These are phyloP conservation scores for Leptographium galeiforme DNA, from an alignment of 2,329 filamentous ascomycete species.

Conservation along the genomic window DNA sequence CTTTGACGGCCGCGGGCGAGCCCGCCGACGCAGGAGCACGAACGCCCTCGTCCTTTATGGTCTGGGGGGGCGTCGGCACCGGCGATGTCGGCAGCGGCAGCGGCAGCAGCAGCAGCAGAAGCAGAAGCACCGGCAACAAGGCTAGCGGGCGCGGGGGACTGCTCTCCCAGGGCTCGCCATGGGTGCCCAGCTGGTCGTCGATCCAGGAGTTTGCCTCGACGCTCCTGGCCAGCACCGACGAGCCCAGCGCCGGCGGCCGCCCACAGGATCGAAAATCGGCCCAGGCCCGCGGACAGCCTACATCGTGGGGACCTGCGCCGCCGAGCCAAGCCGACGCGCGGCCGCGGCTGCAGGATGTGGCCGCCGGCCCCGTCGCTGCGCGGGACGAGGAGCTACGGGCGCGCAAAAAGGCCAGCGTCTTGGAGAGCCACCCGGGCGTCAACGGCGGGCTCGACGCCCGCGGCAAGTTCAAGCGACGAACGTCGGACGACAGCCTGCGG, in stretches of 20 bases:
- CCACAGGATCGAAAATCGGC: conserved; percentile 7
- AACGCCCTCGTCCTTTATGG: not conserved
- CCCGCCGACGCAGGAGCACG: not conserved
- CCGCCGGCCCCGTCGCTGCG: conserved; percentile 33
- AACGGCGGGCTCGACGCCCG: conserved; percentile 43
- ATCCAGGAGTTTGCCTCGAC: conserved; percentile 41
- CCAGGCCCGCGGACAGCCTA: conserved; percentile 13
- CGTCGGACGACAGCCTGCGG: conserved; percentile 47
- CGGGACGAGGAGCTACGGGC: conserved; percentile 41
- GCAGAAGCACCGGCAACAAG: not conserved
- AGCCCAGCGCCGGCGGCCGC: conserved; percentile 20
- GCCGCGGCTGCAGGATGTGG: conserved; percentile 34
- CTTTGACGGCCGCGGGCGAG: not conserved
- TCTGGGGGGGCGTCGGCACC: not conserved
- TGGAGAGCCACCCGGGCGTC: conserved; percentile 48
- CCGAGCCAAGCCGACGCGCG: conserved; percentile 18
- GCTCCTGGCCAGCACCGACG: conserved; percentile 22
- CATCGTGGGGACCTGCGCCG: conserved; percentile 38
- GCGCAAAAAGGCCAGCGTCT: conserved; percentile 42
- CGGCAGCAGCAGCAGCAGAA: not conserved
- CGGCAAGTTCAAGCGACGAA: conserved; percentile 50
- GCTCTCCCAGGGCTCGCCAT: conserved; percentile 19
- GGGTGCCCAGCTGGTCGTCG: conserved; percentile 40
- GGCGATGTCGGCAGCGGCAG: not conserved
- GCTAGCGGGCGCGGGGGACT: not conserved